phyloP scores from a whole-genome alignment of 2,329 filamentous ascomycete genomes.

The Mycosphaerella sp. region DNA sequence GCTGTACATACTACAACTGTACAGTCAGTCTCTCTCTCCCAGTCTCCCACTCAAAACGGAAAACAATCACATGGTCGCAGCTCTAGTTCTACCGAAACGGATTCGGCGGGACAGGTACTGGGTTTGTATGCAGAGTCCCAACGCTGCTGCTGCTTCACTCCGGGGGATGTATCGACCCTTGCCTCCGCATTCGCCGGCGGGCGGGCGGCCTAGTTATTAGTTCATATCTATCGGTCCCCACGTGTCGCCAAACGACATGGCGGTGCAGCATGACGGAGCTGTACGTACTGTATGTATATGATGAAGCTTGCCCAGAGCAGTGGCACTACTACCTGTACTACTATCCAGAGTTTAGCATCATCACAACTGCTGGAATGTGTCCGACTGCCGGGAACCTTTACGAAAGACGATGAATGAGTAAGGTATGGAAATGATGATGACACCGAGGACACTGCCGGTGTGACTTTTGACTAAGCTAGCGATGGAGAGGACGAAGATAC shows the following conservation, averaged over 20 bases:
- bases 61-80: too few relatives aligned
- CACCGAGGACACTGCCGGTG: conserved; percentile 7
- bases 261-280: conserved; percentile 35
- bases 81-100: conserved; percentile 21
- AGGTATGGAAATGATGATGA: conserved; percentile 23
- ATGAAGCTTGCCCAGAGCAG: conserved; percentile 36
- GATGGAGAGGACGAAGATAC: conserved; percentile 23
- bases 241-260: conserved; percentile 31
- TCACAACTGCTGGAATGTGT: conserved; percentile 7
- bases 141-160: conserved; percentile 7
- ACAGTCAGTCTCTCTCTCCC: too few relatives aligned
- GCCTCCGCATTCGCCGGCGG: conserved; percentile 19
- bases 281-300: too few relatives aligned
- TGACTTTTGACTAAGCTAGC: conserved; percentile 7
- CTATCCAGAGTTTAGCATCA: too few relatives aligned
- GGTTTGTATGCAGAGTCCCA: conserved; percentile 22
- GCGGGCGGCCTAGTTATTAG: too few relatives aligned
- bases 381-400: conserved; percentile 31
- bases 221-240: conserved; percentile 21
- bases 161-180: conserved; percentile 9
- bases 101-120: conserved; percentile 17
- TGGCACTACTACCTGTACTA: conserved; percentile 33
- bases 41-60: too few relatives aligned
- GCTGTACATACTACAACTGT: too few relatives aligned
- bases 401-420: conserved; percentile 36